Evolutionary conservation across 2,329 filamentous ascomycete species (phyloP).

Genomic region (Arthrobotrys entomopaga): DNA sequence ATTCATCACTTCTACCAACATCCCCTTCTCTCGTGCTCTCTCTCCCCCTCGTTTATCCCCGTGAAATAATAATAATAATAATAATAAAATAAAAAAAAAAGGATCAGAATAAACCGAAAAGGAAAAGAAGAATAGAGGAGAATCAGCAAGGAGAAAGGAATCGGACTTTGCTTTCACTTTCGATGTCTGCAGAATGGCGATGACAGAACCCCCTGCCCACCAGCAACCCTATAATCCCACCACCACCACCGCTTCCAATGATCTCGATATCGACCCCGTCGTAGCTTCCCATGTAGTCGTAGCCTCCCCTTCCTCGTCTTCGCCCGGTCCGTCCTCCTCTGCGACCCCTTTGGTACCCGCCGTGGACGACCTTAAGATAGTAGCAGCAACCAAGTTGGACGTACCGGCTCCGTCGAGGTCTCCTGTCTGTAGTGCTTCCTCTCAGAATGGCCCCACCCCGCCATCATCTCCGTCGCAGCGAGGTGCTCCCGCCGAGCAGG

Average conservation of each 20-base stretch:
- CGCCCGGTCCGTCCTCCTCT: slow-evolving; percentile 16
- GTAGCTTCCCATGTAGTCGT: neutral
- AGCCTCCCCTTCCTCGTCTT: neutral
- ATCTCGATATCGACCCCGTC: slow-evolving; percentile 16
- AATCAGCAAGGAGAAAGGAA: no score
- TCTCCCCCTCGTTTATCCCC: no score
- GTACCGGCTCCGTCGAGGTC: neutral
- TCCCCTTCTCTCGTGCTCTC: no score
- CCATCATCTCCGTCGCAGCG: slow-evolving; percentile 46
- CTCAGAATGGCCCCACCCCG: slow-evolving; percentile 38
- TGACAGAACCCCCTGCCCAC: slow-evolving; percentile 31
- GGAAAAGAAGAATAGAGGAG: no score
- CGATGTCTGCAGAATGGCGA: slow-evolving; percentile 21
- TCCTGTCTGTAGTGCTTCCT: neutral
- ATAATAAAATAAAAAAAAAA: no score
- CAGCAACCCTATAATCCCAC: neutral
- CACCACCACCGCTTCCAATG: no score
- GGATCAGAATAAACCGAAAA: no score
- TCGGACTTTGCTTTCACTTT: no score
- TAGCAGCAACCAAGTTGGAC: neutral
- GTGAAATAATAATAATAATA: no score
- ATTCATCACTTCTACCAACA: no score
- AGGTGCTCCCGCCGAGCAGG: neutral
- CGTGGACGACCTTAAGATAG: slow-evolving; percentile 21
- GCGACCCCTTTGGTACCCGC: neutral